Base-by-base conservation (phyloP, 1,284 basidiomycete species). In the Ustilago nuda region DNA sequence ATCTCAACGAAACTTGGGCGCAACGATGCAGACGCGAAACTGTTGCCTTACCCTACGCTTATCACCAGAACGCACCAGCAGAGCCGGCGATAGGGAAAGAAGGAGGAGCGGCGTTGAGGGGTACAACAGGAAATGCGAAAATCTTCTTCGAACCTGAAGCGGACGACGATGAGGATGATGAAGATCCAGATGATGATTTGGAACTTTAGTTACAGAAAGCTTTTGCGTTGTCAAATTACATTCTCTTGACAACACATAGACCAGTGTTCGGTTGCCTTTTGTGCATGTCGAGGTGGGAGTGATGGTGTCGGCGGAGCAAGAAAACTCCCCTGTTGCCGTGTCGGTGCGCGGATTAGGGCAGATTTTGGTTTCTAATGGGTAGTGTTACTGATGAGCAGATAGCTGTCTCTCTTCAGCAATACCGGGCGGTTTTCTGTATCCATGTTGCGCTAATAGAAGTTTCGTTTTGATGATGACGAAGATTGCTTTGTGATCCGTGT, bases 111-210 rank as follows among this genome's bases (percentile, higher is more conserved):
- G 66, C 56, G 17, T 51, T 69, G 53, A 62, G 78, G 12, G 82
- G 81, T 19, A 69, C 56, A 9, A 81, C 80, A 1, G 78, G 81
- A 23, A 76, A 82, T 35, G 78, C 78, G 7, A 75, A 73, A 36
- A 83, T 83, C 69, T 79, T 83, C 32, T 83, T 83, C 55, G 81
- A 83, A 57, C 80, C 82, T 5, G 82, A 83, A 52, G 67, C 74
- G 15, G 82, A 80, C 33, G 82, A 83, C 41, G 82, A 83, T 59
- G 82, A 83, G 56, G 82, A 83, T 43, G 82, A 83, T 45, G 82
- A 83, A 48, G 82, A 83, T 66, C 82, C 82, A 4, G 82, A 83
- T 46, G 82, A 83, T 41, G 82, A 83, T 65, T 56, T 83, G 41
- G 82, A 83, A 56, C 62, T 83, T 30, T 54, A 35, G 41, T 8